Evolutionary conservation across 2,329 filamentous ascomycete genomes (phyloP), one percentile per base, ranked within the genome.

Genomic region (Tolypocladium guangdongense): DNA sequence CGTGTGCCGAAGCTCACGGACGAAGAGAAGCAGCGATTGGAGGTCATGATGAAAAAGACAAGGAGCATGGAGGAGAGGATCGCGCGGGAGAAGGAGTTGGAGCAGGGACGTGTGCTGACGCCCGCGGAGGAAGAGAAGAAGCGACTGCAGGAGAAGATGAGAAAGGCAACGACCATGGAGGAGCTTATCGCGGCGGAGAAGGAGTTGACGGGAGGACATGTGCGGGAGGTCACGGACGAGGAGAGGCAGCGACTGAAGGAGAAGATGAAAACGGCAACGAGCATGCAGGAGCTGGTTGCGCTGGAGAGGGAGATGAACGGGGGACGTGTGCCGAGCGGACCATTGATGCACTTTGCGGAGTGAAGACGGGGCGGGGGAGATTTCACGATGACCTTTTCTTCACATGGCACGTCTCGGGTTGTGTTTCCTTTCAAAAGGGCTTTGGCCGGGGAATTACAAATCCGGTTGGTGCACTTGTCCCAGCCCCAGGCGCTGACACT

Each of bases 281-380:
- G 87, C 64, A 68, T 99, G 64, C 86, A 90, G 61, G 93, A 97
- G 73, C 95, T 99, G 66, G 86, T 89, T 54, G 80, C 83, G 60
- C 69, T 99, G 66, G 93, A 99, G 75, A 95, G 92, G 75, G 89
- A 93, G 70, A 73, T 97, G 59, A 88, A 88, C 57, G 92, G 97
- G 69, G 93, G 93, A 2, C 78, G 88, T 64, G 78, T 97, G 68
- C 92, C 92, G 2, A 77, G 80, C 36, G 87, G 84, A 32, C 79
- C 84, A n/a, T n/a, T n/a, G n/a, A n/a, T n/a, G n/a, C n/a, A n/a
- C n/a, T n/a, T n/a, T n/a, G 81, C 85, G 69, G 80, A 84, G 63
- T 85, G 68, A 64, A 51, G 36, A 14, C n/a, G 20, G 37, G 16
- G 35, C 38, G 45, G 53, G 49, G 52, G 46, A 30, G 22, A 37